A percentile compares a stretch with the other conserved stretches of the same genome.
Conservation (phyloP, 306 rosid genomes). For the Hylodesmum podocarpum region DNA sequence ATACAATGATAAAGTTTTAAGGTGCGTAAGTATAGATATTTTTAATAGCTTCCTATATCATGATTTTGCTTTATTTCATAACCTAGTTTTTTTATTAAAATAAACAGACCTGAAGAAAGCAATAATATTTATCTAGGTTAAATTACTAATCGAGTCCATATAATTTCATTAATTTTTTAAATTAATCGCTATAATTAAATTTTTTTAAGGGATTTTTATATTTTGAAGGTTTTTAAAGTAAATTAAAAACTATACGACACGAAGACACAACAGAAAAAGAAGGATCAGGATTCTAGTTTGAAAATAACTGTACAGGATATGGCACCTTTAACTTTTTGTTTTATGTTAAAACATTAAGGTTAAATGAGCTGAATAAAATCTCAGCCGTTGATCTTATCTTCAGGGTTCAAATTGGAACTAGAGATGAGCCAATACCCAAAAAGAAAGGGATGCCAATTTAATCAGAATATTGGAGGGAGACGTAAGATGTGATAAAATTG, state of each 20-base stretch:
- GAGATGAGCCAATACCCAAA: not conserved
- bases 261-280: not conserved
- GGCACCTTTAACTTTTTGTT: not conserved
- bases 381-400: not conserved
- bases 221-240: not conserved
- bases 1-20: not conserved
- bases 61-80: not conserved
- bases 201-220: not conserved
- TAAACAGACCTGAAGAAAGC: not conserved
- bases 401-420: not conserved
- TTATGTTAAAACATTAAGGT: not conserved
- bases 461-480: not conserved
- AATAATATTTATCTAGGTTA: not conserved
- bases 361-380: not conserved
- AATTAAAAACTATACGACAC: not conserved
- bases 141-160: not conserved
- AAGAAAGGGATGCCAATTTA: not conserved
- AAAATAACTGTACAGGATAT: not conserved
- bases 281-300: not conserved
- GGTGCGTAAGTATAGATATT: not conserved
- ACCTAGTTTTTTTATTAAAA: not conserved
- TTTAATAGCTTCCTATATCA: not conserved
- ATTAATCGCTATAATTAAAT: not conserved
- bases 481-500: slow-evolving; percentile 10
- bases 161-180: not conserved